Evolutionary conservation across 345 rosid genomes (phyloP).

Genomic region (Moricandia moricandioides): DNA sequence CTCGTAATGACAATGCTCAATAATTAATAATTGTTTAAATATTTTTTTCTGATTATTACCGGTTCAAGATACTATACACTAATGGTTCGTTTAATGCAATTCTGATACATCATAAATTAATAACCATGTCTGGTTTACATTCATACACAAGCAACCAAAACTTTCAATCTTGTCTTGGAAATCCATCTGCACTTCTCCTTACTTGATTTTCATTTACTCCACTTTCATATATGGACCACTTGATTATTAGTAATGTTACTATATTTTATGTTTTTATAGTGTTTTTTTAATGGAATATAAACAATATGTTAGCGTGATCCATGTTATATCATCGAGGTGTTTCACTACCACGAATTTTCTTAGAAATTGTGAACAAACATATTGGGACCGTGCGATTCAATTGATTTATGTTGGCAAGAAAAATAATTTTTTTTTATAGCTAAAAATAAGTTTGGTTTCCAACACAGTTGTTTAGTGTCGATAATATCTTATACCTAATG

Average conservation of each 20-base stretch:
- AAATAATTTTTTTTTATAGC: background rate
- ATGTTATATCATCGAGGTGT: constrained; percentile 38
- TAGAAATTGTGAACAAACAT: constrained; percentile 33
- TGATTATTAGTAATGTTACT: constrained; percentile 18
- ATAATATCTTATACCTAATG: constrained; percentile 18
- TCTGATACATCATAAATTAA: constrained; percentile 27
- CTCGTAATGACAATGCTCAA: constrained; percentile 32
- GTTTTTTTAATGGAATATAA: constrained; percentile 20
- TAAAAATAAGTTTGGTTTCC: constrained; percentile 25
- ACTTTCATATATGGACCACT: constrained; percentile 15
- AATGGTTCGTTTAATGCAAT: constrained; percentile 22
- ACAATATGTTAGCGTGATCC: constrained; percentile 30
- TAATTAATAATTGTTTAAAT: constrained; percentile 1
- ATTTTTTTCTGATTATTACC: background rate
- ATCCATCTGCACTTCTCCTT: constrained; percentile 23
- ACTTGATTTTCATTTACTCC: constrained; percentile 18
- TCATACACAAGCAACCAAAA: constrained; percentile 40
- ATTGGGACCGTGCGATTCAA: constrained; percentile 35
- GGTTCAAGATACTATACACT: background rate
- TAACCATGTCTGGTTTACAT: constrained; percentile 33
- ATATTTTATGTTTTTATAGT: background rate
- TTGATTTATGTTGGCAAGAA: constrained; percentile 15
- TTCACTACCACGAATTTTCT: constrained; percentile 39
- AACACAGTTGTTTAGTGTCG: constrained; percentile 7
- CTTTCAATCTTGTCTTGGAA: constrained; percentile 27